Evolutionary conservation across 2,329 filamentous ascomycete genomes (phyloP), one percentile per base, ranked within the genome.

Genomic region (Triangularia verruculosa): DNA sequence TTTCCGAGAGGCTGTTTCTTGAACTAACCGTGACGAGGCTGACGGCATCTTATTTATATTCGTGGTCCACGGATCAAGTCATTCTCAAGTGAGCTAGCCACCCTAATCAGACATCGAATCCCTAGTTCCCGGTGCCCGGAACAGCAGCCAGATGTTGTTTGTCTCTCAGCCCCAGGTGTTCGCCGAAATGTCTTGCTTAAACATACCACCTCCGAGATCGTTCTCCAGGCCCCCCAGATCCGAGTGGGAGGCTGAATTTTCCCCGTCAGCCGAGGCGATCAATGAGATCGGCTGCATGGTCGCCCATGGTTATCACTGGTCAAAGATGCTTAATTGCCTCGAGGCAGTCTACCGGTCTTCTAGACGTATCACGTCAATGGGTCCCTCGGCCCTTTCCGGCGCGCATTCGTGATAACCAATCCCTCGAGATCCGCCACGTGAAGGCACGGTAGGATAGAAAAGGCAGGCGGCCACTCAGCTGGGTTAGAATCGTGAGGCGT

Each of bases 381-480:
- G 7, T 25, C 30, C 30, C 15, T 43, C 55, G 55, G 55, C 55
- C n/a, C 17, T 39, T 39, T 57, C 55, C 55, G 30, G 20, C 55
- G 32, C 3, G 24, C n/a, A 28, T 30, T 25, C 24, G 25, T 30
- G 55, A 57, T 43, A 34, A 34, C 55, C 55, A 39, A 43, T 57
- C 56, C 30, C 32, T 13, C n/a, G 30, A 30, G 12, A 32, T 58
- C 56, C 30, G 56, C 34, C 32, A 59, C 20, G 25, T 28, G 28
- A 59, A 51, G 17, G 4, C 9, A 43, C 32, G 25, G 30, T 58
- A 43, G 56, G 39, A 32, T 52, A 51, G 25, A 59, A 59, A 22
- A 59, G 57, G 57, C 57, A 59, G 57, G 57, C 57, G 39, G 57
- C 57, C 39, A 59, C 22, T 59, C 22, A 54, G 51, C 51, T 27